Evolutionary conservation across 306 rosid genomes (phyloP), one percentile per base, ranked within the genome.

Genomic region (Morella rubra): DNA sequence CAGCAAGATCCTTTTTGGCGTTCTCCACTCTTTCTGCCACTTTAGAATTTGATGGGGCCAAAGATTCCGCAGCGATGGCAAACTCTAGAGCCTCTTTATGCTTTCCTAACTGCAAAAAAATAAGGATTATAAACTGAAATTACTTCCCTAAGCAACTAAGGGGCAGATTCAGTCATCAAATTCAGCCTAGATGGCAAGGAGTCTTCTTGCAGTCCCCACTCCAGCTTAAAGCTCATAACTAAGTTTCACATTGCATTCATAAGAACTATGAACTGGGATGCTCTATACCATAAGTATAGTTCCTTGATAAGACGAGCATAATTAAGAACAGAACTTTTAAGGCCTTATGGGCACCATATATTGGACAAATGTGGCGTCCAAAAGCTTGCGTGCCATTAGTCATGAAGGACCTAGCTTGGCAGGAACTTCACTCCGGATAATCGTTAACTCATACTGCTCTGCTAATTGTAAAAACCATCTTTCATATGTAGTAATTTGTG

Each of bases 41-140:
- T 86, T 89, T 86, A 76, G 87, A 74, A 82, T 80, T 79, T 73
- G 86, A 87, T 62, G 99, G 99, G 77, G 88, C 90, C 76, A 92
- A 77, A 50, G 40, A 60, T 22, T 89, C 96, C 80, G 98, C 90
- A 49, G 90, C 91, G 54, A 54, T 42, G 50, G 93, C 98, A 69
- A 92, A 92, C 19, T 92, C 93, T 77, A 96, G 80, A 77, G 99
- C 99, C 78, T 96, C 96, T 83, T 86, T 89, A 76, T 88, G 93
- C 83, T 77, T 89, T 72, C 91, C 93, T 83, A 96, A 76, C 99
- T 96, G 93, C 88, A 80, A 80, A 18, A 56, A 77, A 79, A 83
- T 72, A 80, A 40, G 19, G 73, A 75, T 84, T 73, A 32, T 65
- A 71, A 75, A 37, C n/a, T 61, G 49, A 68, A 14, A 54, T 56